Evolutionary conservation across 768 basidiomycete genomes (phyloP).

Genomic region (Hericium alpestre): DNA sequence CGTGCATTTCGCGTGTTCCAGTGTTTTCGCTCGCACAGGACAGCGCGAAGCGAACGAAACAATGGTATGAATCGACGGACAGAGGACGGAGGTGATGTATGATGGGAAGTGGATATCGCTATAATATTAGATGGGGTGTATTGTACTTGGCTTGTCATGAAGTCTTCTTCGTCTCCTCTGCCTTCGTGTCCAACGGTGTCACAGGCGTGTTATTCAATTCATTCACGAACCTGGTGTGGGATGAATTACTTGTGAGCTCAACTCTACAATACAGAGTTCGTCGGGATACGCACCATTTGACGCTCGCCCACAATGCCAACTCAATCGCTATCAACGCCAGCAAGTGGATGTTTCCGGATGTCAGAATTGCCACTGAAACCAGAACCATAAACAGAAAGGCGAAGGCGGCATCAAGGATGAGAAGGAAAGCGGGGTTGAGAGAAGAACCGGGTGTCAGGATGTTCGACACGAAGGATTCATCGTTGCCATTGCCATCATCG

Average conservation of each 20-base stretch:
- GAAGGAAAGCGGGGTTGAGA: slow-evolving; percentile 57
- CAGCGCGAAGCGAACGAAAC: slow-evolving; percentile 63
- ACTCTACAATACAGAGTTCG: slow-evolving; percentile 2
- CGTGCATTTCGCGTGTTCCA: slow-evolving; percentile 20
- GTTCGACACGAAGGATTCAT: slow-evolving; percentile 33
- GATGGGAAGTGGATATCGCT: neutral
- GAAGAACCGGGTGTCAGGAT: slow-evolving; percentile 71
- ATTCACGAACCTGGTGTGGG: slow-evolving; percentile 46
- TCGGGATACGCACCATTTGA: slow-evolving; percentile 56
- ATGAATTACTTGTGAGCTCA: neutral
- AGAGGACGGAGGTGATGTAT: slow-evolving; percentile 31
- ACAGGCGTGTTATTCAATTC: slow-evolving; percentile 29
- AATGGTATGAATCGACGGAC: slow-evolving; percentile 75
- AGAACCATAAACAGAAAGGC: slow-evolving; percentile 48
- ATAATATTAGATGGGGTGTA: neutral
- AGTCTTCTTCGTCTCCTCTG: slow-evolving; percentile 8
- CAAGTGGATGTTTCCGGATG: slow-evolving; percentile 57
- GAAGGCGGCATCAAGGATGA: slow-evolving; percentile 55
- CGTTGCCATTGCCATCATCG: too few species aligned
- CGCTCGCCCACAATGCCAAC: slow-evolving; percentile 61
- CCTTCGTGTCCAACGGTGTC: neutral
- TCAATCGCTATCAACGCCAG: slow-evolving; percentile 57
- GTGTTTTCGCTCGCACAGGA: slow-evolving; percentile 85
- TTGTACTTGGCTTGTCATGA: neutral
- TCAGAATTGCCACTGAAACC: slow-evolving; percentile 44